Evolutionary conservation across 192 early-diverging fungal species (phyloP).

Genomic region (Backusella sp.): DNA sequence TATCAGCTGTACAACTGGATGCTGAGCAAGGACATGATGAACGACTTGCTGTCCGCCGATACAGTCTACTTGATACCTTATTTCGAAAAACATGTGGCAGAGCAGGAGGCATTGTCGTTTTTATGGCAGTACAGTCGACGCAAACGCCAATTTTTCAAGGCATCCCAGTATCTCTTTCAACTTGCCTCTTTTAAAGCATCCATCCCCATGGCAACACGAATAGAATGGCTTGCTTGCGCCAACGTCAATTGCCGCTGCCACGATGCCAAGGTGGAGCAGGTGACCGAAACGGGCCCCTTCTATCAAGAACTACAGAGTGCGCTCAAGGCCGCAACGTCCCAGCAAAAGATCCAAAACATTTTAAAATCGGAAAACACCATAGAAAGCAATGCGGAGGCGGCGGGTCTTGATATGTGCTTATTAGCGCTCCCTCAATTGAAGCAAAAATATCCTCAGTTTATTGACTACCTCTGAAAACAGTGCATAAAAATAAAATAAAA

Average conservation of each 20-base stretch:
- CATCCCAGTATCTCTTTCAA: slow-evolving; percentile 23
- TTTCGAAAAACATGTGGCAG: slow-evolving; percentile 17
- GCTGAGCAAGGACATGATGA: background rate
- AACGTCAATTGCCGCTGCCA: slow-evolving; percentile 17
- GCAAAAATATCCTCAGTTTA: background rate
- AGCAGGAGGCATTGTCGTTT: slow-evolving; percentile 2
- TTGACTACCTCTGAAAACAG: background rate
- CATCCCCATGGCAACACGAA: slow-evolving; percentile 10
- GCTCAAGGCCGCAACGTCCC: slow-evolving; percentile 10
- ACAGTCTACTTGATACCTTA: slow-evolving; percentile 22
- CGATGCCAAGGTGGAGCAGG: background rate
- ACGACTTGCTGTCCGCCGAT: slow-evolving; percentile 17
- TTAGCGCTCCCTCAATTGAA: background rate
- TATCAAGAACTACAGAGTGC: slow-evolving; percentile 1
- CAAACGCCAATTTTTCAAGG: slow-evolving; percentile 13
- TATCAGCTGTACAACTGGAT: slow-evolving; percentile 34
- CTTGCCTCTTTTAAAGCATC: slow-evolving; percentile 1
- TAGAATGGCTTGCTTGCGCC: slow-evolving; percentile 20
- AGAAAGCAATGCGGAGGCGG: background rate
- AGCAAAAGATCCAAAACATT: slow-evolving; percentile 3
- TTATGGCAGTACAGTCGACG: slow-evolving; percentile 29
- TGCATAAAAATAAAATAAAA: background rate
- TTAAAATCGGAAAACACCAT: slow-evolving; percentile 11
- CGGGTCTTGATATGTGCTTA: background rate
- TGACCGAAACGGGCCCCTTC: background rate